phyloP scores from a whole-genome alignment of 1,284 basidiomycete species.

The Volvariella surrecta region DNA sequence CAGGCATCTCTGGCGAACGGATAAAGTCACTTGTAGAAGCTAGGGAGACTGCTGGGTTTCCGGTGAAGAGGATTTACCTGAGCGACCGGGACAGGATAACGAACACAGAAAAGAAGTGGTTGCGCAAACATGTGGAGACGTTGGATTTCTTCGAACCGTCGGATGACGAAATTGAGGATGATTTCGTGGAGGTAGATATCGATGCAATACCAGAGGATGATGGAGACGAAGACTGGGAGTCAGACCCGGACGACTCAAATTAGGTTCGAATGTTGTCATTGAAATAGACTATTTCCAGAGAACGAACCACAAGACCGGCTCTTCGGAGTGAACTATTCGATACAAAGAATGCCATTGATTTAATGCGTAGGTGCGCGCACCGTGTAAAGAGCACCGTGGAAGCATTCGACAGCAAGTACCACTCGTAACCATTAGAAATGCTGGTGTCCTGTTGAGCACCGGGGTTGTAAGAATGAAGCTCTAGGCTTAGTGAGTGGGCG shows the following conservation, averaged over 20 bases:
- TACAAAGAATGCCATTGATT: not conserved
- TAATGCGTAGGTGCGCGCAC: too few relatives aligned
- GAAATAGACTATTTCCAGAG: not conserved
- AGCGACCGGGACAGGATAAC: slow-evolving; percentile 28
- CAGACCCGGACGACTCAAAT: too few relatives aligned
- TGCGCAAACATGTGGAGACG: slow-evolving; percentile 33
- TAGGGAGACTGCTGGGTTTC: slow-evolving; percentile 31
- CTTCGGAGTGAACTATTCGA: not conserved
- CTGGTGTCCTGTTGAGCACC: too few relatives aligned
- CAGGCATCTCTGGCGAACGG: slow-evolving; percentile 28
- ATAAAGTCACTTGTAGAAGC: slow-evolving; percentile 36
- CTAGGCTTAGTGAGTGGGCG: too few relatives aligned
- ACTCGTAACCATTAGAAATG: too few relatives aligned
- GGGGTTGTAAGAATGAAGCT: too few relatives aligned
- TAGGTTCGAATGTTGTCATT: not conserved
- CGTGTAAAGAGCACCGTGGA: too few relatives aligned
- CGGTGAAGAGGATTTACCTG: slow-evolving; percentile 37
- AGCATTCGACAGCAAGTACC: too few relatives aligned
- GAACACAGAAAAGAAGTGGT: slow-evolving; percentile 32
- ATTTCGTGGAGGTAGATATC: not conserved
- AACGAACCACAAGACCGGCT: not conserved
- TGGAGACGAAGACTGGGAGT: too few relatives aligned
- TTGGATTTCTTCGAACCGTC: slow-evolving; percentile 41
- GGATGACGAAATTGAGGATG: slow-evolving; percentile 25
- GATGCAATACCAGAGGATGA: not conserved